phyloP scores from a whole-genome alignment of 2,329 filamentous ascomycete genomes.

The Hypoxylon sp. region DNA sequence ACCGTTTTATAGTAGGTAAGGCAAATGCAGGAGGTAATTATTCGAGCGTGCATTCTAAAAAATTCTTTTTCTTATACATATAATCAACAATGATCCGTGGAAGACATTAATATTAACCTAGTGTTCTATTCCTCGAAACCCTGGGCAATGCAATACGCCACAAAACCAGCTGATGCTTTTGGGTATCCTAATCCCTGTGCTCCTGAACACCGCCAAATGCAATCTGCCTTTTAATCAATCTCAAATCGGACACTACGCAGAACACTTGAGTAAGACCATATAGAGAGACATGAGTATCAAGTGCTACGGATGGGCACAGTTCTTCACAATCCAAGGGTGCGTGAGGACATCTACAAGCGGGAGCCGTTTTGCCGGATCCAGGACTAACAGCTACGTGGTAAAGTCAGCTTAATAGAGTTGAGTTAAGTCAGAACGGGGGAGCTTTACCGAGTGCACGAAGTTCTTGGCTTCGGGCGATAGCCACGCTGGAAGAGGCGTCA shows the following conservation, averaged over 20 bases:
- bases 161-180: neutral
- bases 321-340: slow-evolving; percentile 97
- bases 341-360: slow-evolving; percentile 87
- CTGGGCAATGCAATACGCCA: neutral
- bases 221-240: neutral
- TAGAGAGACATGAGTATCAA: neutral
- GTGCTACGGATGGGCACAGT: slow-evolving; percentile 78
- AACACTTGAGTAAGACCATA: neutral
- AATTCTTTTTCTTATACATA: neutral
- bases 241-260: neutral
- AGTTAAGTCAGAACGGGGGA: neutral
- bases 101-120: neutral
- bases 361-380: slow-evolving; percentile 93
- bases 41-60: neutral
- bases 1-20: neutral
- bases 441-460: neutral
- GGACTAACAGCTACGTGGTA: slow-evolving; percentile 80
- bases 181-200: neutral
- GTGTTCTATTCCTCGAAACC: neutral
- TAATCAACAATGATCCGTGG: neutral
- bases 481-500: slow-evolving; percentile 63
- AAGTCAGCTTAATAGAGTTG: neutral
- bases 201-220: neutral
- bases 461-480: neutral
- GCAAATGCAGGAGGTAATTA: neutral